These are phyloP conservation scores for Hymenoscyphus occultus DNA, from an alignment of 2,329 filamentous ascomycete species.

Conservation along the genomic window DNA sequence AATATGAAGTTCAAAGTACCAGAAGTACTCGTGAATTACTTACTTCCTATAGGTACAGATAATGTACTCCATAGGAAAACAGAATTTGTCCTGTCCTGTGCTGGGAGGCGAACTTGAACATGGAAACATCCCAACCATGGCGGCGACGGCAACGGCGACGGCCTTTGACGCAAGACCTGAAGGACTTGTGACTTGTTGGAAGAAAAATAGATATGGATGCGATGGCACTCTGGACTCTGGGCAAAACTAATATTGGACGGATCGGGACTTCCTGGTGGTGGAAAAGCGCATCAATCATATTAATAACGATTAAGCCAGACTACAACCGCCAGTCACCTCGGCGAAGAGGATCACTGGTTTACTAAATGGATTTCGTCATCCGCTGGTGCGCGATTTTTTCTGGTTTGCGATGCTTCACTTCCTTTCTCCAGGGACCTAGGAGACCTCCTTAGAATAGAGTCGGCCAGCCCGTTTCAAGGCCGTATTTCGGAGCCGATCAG, in stretches of 20 bases:
- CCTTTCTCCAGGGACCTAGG: background rate
- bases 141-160: background rate
- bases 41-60: no score
- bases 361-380: constrained; percentile 2
- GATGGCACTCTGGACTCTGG: background rate
- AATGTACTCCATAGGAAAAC: no score
- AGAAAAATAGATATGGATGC: background rate
- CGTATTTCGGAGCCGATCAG: constrained; percentile 1
- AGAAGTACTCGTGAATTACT: no score
- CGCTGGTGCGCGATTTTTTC: background rate
- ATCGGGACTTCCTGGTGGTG: constrained; percentile 2
- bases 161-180: background rate
- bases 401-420: background rate
- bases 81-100: no score
- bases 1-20: background rate
- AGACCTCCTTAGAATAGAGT: background rate
- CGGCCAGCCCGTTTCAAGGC: constrained; percentile 2
- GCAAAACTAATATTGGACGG: background rate
- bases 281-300: no score
- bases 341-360: background rate
- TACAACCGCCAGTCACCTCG: background rate
- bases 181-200: background rate
- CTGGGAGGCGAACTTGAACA: background rate
- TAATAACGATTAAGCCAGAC: background rate
- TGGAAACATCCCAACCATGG: background rate